Conservation (phyloP, 352 stramenopile species). For the Globisporangium recalcitrans region DNA sequence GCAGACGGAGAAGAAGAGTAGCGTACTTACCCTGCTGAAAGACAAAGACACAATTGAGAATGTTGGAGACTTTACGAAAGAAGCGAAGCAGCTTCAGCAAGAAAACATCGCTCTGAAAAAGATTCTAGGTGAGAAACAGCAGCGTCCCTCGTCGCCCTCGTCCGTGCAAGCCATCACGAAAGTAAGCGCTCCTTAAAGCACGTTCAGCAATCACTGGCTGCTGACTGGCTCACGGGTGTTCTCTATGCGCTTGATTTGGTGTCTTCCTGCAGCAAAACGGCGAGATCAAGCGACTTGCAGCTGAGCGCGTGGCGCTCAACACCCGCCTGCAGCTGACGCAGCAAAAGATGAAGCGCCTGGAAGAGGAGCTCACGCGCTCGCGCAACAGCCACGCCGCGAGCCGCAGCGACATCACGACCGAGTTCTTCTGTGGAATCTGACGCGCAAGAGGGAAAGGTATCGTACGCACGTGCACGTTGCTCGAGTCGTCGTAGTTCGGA, state of each 20-base stretch:
- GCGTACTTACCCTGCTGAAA: conserved; percentile 5
- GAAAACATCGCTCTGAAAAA: conserved; percentile 25
- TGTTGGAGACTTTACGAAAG: conserved; percentile 25
- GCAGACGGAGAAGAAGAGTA: conserved; percentile 16
- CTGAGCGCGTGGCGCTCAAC: conserved; percentile 39
- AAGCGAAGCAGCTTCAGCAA: conserved; percentile 36
- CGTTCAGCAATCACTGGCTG: neutral
- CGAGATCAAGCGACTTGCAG: conserved; percentile 48
- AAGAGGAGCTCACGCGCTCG: conserved; percentile 51
- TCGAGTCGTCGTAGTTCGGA: neutral
- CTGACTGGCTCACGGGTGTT: conserved; percentile 16
- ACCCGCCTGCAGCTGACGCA: conserved; percentile 46
- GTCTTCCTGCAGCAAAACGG: conserved; percentile 36
- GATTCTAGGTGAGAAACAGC: conserved; percentile 15
- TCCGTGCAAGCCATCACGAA: conserved; percentile 18
- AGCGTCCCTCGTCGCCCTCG: conserved; percentile 10
- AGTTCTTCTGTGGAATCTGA: conserved; percentile 69
- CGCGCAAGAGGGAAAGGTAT: neutral
- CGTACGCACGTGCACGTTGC: neutral
- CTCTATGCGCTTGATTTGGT: conserved; percentile 22
- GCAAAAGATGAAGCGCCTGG: conserved; percentile 46
- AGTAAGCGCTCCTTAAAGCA: conserved; percentile 17
- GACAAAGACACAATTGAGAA: conserved; percentile 17
- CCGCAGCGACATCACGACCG: conserved; percentile 39
- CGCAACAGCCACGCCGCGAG: conserved; percentile 38